Evolutionary conservation across 176 grass and related monocot species (phyloP).

Genomic region (Tillandsia fasciculata): DNA sequence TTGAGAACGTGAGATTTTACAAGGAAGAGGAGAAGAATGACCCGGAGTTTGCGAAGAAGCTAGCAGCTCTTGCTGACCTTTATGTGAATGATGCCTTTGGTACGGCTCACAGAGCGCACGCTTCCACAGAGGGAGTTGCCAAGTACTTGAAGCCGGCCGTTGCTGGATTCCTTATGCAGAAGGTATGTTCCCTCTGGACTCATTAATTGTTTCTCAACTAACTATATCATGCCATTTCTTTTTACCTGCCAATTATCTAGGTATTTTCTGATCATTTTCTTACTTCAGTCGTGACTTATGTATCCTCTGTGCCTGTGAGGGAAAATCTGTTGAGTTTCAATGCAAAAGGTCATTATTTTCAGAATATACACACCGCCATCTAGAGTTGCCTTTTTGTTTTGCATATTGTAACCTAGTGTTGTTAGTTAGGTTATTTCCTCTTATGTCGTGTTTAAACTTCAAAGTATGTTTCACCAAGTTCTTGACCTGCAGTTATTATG

Average conservation of each 20-base stretch:
- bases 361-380: no score
- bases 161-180: conserved; percentile 99
- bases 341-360: no score
- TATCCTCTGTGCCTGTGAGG: no score
- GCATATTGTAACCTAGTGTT: no score
- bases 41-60: conserved; percentile 88
- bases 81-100: conserved; percentile 96
- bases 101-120: conserved; percentile 85
- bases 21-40: conserved; percentile 98
- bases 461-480: no score
- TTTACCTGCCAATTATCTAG: not conserved
- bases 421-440: no score
- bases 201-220: not conserved
- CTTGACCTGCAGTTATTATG: not conserved
- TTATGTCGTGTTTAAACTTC: no score
- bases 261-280: not conserved
- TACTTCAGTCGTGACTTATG: not conserved
- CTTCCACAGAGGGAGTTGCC: conserved; percentile 86
- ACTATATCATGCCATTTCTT: not conserved
- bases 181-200: conserved; percentile 31
- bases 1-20: conserved; percentile 93
- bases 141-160: conserved; percentile 86
- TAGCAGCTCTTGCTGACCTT: conserved; percentile 80
- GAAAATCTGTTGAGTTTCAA: no score
- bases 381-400: no score